Evolutionary conservation across 2,329 filamentous ascomycete genomes (phyloP).

Genomic region (Phialophora chinensis): DNA sequence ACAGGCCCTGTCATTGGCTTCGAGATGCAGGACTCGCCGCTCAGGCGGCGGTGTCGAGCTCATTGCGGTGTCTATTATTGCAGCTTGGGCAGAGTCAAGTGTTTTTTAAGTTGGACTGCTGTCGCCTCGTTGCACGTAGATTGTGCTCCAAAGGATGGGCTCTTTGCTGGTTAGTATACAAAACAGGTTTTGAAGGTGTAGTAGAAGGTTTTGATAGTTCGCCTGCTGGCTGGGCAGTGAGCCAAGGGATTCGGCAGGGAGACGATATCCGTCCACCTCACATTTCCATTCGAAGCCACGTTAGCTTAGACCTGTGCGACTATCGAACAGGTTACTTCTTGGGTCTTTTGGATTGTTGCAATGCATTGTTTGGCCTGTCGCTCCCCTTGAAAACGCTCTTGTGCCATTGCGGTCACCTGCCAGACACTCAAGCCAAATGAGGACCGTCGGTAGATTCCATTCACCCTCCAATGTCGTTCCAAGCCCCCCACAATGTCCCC

Average conservation of each 20-base stretch:
- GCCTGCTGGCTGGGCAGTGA: no score
- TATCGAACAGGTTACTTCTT: background rate
- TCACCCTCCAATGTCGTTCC: slow-evolving; percentile 57
- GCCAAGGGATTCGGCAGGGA: background rate
- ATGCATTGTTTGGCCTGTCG: background rate
- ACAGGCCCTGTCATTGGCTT: background rate
- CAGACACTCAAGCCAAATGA: slow-evolving; percentile 2
- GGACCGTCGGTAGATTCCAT: background rate
- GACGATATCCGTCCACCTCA: background rate
- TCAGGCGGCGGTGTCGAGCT: background rate
- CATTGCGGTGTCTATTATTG: background rate
- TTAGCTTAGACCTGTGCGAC: background rate
- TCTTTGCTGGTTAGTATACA: background rate
- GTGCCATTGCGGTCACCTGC: background rate
- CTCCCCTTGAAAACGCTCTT: background rate
- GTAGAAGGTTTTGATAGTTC: background rate
- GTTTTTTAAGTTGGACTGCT: background rate
- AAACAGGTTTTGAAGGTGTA: background rate
- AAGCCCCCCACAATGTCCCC: slow-evolving; percentile 73
- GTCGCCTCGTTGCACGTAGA: background rate
- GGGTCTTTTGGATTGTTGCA: slow-evolving; percentile 4
- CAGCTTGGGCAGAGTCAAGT: background rate
- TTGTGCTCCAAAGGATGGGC: background rate
- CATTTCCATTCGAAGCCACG: background rate
- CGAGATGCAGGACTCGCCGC: background rate